Conservation (phyloP, 1,284 basidiomycete species). For the Gomphus sp. region DNA sequence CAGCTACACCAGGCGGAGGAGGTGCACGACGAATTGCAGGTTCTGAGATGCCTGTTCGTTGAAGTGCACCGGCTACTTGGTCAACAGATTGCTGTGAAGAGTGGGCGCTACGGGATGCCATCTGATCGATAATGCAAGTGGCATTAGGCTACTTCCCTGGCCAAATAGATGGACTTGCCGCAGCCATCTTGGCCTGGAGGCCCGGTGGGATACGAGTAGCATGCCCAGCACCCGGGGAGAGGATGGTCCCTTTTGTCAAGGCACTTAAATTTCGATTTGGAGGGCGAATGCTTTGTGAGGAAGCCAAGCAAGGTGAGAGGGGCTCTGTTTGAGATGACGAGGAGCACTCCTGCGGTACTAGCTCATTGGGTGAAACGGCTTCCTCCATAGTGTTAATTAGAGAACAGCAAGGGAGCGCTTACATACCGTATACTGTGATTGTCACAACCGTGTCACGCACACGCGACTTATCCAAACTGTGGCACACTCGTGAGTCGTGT, state of each 20-base stretch:
- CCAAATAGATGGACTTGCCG: slow-evolving; percentile 36
- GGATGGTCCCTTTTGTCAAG: slow-evolving; percentile 17
- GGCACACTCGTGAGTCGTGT: slow-evolving; percentile 10
- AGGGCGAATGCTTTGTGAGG: slow-evolving; percentile 23
- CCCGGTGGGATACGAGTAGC: slow-evolving; percentile 76
- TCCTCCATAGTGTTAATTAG: slow-evolving; percentile 12
- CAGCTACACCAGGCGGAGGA: slow-evolving; percentile 28
- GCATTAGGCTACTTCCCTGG: not conserved
- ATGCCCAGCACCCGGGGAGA: slow-evolving; percentile 15
- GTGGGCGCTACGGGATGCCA: slow-evolving; percentile 40
- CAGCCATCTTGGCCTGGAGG: slow-evolving; percentile 89
- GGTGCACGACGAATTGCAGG: slow-evolving; percentile 19
- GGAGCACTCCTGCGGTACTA: slow-evolving; percentile 16
- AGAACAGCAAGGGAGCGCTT: not conserved
- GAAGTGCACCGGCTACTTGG: slow-evolving; percentile 30
- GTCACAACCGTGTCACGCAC: slow-evolving; percentile 1
- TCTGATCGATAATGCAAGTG: slow-evolving; percentile 25
- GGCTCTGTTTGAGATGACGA: slow-evolving; percentile 13
- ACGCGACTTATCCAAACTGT: slow-evolving; percentile 1
- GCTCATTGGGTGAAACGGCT: slow-evolving; percentile 16
- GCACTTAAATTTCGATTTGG: not conserved
- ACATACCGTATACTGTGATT: slow-evolving; percentile 2
- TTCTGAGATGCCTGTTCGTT: slow-evolving; percentile 27
- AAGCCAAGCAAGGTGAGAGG: slow-evolving; percentile 29
- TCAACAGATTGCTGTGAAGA: slow-evolving; percentile 25